Evolutionary conservation across 23 red algal genomes (phyloP).

Genomic region (Agarophyton chilense): DNA sequence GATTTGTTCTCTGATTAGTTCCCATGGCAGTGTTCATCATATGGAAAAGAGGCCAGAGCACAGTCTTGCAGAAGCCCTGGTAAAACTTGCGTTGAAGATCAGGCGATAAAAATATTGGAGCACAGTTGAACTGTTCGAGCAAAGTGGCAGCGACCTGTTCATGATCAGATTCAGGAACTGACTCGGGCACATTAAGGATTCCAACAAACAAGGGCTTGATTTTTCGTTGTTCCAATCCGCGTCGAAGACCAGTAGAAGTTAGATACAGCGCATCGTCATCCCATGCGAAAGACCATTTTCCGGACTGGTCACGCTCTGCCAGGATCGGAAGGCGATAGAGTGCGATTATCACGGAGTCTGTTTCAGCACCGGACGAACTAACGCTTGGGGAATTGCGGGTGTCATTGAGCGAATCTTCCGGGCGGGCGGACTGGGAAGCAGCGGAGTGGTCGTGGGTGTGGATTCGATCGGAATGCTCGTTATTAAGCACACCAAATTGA

Average conservation of each 20-base stretch:
- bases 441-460: constrained; percentile 29
- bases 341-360: constrained; percentile 84
- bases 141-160: constrained; percentile 54
- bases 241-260: constrained; percentile 83
- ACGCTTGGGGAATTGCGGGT: background rate
- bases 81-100: constrained; percentile 91
- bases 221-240: constrained; percentile 78
- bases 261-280: constrained; percentile 99
- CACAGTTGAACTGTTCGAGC: constrained; percentile 75
- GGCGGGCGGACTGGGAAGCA: background rate
- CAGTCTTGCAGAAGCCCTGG: constrained; percentile 98
- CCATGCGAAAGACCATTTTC: constrained; percentile 86
- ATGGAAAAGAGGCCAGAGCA: constrained; percentile 99
- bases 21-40: constrained; percentile 86
- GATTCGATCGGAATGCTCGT: constrained; percentile 73
- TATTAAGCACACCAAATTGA: constrained; percentile 74
- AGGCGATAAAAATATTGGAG: constrained; percentile 85
- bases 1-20: constrained; percentile 66
- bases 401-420: constrained; percentile 33
- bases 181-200: constrained; percentile 82
- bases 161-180: constrained; percentile 69
- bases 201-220: constrained; percentile 91
- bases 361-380: background rate
- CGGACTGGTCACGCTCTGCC: constrained; percentile 54
- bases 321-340: constrained; percentile 96